Evolutionary conservation across 2,329 filamentous ascomycete genomes (phyloP).

Genomic region (Pestalotiopsis sp.): DNA sequence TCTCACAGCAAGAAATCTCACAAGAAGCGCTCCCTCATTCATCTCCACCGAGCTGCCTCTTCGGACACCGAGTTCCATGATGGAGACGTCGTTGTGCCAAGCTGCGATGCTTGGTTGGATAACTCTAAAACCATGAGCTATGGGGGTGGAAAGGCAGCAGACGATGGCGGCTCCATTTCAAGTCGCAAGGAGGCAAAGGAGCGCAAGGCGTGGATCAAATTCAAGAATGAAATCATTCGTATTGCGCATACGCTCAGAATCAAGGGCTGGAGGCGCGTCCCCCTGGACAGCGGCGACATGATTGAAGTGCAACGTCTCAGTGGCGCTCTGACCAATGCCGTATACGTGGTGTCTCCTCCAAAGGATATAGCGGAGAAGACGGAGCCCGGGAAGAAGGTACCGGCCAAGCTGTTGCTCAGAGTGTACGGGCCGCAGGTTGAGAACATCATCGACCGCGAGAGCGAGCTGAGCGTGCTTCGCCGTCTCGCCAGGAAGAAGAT

Average conservation of each 20-base stretch:
- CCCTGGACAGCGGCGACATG: slow-evolving; percentile 68
- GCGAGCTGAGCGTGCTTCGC: slow-evolving; percentile 82
- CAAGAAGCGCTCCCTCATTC: slow-evolving; percentile 33
- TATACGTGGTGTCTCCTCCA: slow-evolving; percentile 91
- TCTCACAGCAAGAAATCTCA: slow-evolving; percentile 44
- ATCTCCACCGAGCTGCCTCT: slow-evolving; percentile 56
- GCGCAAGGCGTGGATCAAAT: slow-evolving; percentile 76
- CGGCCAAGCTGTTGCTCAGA: slow-evolving; percentile 77
- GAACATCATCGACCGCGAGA: slow-evolving; percentile 91
- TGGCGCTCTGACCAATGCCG: slow-evolving; percentile 92
- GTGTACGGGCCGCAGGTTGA: slow-evolving; percentile 96
- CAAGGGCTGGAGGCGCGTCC: slow-evolving; percentile 88
- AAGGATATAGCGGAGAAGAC: slow-evolving; percentile 52
- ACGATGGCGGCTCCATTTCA: slow-evolving; percentile 43
- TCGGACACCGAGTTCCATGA: slow-evolving; percentile 88
- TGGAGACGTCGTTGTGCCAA: slow-evolving; percentile 79
- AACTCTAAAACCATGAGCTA: slow-evolving; percentile 89
- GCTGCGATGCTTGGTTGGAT: slow-evolving; percentile 82
- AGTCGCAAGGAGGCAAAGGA: slow-evolving; percentile 64
- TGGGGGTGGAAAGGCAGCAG: slow-evolving; percentile 52
- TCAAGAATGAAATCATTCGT: slow-evolving; percentile 91
- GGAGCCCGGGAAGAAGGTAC: slow-evolving; percentile 44
- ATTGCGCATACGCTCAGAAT: slow-evolving; percentile 85
- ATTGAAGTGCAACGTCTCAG: slow-evolving; percentile 78
- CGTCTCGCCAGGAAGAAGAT: slow-evolving; percentile 91